Conservation (phyloP, 2,329 filamentous ascomycete species). For the Fusarium beomiforme region DNA sequence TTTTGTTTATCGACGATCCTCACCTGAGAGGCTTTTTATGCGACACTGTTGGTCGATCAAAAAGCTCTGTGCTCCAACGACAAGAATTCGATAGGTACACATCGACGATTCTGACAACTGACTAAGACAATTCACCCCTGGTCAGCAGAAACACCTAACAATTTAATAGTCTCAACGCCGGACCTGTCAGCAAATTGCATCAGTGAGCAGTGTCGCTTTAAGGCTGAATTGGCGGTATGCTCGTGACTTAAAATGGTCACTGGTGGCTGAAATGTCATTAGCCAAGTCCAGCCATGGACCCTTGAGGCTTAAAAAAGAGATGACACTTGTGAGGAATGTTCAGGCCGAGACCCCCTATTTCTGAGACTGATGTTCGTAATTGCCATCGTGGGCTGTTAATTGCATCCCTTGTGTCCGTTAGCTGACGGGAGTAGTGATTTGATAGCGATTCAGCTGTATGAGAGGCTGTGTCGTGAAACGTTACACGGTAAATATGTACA, state of each 20-base stretch:
- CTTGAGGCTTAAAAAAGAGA: constrained; percentile 17
- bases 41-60: constrained; percentile 16
- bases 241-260: constrained; percentile 1
- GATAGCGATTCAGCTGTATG: not conserved
- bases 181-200: not conserved
- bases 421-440: not conserved
- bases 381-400: not conserved
- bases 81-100: not conserved
- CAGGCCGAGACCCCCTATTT: constrained; percentile 4
- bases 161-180: not conserved
- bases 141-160: not conserved
- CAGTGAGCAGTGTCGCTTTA: not conserved
- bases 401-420: not conserved
- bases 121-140: not conserved
- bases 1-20: constrained; percentile 19
- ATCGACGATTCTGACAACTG: not conserved
- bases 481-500: constrained; percentile 1
- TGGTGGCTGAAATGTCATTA: not conserved
- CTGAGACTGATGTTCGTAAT: not conserved
- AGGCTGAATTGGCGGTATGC: constrained; percentile 12
- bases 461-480: not conserved
- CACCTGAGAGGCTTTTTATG: not conserved
- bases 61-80: constrained; percentile 9
- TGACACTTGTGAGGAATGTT: not conserved
- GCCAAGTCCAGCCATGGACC: constrained; percentile 20